Percentiles rank a stretch among this genome's conserved stretches.
Evolutionary conservation across 805 yeast species (phyloP).

Genomic region (Ascoidea asiatica): DNA sequence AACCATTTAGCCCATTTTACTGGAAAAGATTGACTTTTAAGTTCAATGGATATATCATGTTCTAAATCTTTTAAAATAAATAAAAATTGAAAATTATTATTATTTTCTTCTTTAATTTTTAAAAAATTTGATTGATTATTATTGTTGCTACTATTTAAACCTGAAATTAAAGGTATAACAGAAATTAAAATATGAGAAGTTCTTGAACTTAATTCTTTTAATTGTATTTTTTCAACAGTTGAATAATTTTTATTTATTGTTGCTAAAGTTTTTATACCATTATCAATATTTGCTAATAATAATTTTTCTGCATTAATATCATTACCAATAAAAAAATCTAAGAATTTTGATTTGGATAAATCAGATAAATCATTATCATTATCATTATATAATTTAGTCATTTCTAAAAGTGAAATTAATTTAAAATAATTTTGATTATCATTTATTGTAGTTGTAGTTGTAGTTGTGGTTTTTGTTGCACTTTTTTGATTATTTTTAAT

Average conservation of each 20-base stretch:
- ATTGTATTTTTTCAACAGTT: not conserved
- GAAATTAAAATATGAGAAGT: slow-evolving; percentile 56
- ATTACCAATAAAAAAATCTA: slow-evolving; percentile 68
- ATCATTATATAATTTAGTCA: slow-evolving; percentile 11
- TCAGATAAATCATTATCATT: slow-evolving; percentile 13
- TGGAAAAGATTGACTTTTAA: slow-evolving; percentile 86
- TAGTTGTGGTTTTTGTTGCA: slow-evolving; percentile 13
- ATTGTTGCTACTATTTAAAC: slow-evolving; percentile 15
- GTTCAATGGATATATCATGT: slow-evolving; percentile 58
- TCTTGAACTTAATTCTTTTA: slow-evolving; percentile 10
- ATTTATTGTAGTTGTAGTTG: not conserved
- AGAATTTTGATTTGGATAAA: slow-evolving; percentile 25
- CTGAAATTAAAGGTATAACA: slow-evolving; percentile 44
- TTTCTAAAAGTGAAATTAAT: slow-evolving; percentile 8
- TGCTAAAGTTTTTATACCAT: slow-evolving; percentile 34
- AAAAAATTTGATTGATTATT: slow-evolving; percentile 14
- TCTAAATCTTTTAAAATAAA: slow-evolving; percentile 66
- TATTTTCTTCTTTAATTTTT: slow-evolving; percentile 22
- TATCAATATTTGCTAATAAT: slow-evolving; percentile 76
- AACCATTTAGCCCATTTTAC: slow-evolving; percentile 89
- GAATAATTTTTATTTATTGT: not conserved
- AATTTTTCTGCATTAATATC: slow-evolving; percentile 77
- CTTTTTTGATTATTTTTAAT: slow-evolving; percentile 23
- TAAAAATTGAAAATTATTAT: slow-evolving; percentile 59
- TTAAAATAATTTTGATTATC: slow-evolving; percentile 1